Evolutionary conservation across 2,329 filamentous ascomycete genomes (phyloP), one percentile per base, ranked within the genome.

Genomic region (Pestalotiopsis sp.): DNA sequence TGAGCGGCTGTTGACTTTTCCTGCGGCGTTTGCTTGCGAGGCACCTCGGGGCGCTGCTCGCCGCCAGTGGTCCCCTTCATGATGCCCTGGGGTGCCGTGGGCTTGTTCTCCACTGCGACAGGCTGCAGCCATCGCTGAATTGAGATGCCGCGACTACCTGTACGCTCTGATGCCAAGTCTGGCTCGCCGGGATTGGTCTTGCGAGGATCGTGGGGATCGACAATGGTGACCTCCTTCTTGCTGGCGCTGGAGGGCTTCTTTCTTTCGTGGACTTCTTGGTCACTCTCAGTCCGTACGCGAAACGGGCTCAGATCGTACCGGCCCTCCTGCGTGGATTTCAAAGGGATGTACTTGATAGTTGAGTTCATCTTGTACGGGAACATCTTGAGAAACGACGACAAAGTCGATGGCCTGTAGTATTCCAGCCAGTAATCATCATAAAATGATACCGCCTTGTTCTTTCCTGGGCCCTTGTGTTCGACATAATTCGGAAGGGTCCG

Each of bases 391-490:
- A 98, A 94, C 0, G 94, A 96, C 0, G 96, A 97, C 1, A 98
- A 82, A 0, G 92, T 93, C 7, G 93, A 86, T 0, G 96, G 96
- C 14, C 94, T 90, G 77, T 99, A 99, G 78, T 98, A 98, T 77
- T 99, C 96, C 7, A 96, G 84, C 96, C 96, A 99, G 79, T 97
- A 99, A 78, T 98, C 94, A 76, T 98, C 95, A 69, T 93, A 94
- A 68, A 87, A 89, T 3, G 85, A 81, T 3, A 92, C 80, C 6
- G 83, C 82, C 69, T 83, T 85, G 35, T 77, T 76, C 13, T 72
- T 71, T 7, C 76, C 71, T 24, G 82, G 78, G 44, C 79, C 77
- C 3, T 80, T 80, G 48, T 78, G 73, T 69, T 73, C 78, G 6
- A 80, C 76, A 38, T 78, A 79, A 11, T 85, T 84, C 4, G 90